Conservation (phyloP, 2,329 filamentous ascomycete genomes). For the Colletotrichum godetiae region DNA sequence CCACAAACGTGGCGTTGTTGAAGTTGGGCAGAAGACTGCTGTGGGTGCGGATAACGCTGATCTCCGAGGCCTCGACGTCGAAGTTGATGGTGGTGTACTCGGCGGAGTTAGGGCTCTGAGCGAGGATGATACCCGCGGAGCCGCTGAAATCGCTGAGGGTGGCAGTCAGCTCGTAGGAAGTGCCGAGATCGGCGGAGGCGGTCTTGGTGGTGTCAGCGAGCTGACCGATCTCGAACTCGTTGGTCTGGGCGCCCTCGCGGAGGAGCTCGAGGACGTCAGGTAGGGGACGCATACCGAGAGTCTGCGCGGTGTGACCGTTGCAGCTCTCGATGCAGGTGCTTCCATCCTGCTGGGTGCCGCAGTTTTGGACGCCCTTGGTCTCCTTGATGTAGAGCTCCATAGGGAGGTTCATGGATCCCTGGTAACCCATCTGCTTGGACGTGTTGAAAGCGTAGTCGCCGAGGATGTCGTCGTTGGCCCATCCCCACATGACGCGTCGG, state of each 20-base stretch:
- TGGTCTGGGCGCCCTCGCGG: slow-evolving; percentile 25
- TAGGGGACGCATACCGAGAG: slow-evolving; percentile 32
- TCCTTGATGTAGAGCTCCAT: slow-evolving; percentile 35
- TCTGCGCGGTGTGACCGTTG: slow-evolving; percentile 30
- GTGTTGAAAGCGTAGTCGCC: slow-evolving; percentile 17
- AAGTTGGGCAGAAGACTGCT: slow-evolving; percentile 37
- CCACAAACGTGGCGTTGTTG: slow-evolving; percentile 31
- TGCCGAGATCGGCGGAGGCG: slow-evolving; percentile 18
- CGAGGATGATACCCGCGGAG: slow-evolving; percentile 29
- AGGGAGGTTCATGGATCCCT: slow-evolving; percentile 35
- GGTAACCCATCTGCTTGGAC: slow-evolving; percentile 32
- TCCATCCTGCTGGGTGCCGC: slow-evolving; percentile 30
- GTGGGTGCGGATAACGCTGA: slow-evolving; percentile 28
- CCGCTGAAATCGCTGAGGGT: slow-evolving; percentile 26
- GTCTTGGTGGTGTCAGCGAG: slow-evolving; percentile 13
- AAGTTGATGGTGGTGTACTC: slow-evolving; percentile 35
- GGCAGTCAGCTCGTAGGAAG: slow-evolving; percentile 35
- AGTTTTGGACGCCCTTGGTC: slow-evolving; percentile 32
- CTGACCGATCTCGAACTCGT: slow-evolving; percentile 23
- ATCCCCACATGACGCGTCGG: slow-evolving; percentile 35
- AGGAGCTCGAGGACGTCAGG: slow-evolving; percentile 33
- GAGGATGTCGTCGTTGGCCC: slow-evolving; percentile 34
- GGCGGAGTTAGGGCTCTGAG: slow-evolving; percentile 33
- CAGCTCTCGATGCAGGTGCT: slow-evolving; percentile 27
- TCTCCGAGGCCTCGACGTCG: slow-evolving; percentile 17